A percentile compares a stretch with the other conserved stretches of the same genome.
These are phyloP conservation scores for Fistulifera solaris DNA, from an alignment of 108 stramenopile species.

Conservation along the genomic window DNA sequence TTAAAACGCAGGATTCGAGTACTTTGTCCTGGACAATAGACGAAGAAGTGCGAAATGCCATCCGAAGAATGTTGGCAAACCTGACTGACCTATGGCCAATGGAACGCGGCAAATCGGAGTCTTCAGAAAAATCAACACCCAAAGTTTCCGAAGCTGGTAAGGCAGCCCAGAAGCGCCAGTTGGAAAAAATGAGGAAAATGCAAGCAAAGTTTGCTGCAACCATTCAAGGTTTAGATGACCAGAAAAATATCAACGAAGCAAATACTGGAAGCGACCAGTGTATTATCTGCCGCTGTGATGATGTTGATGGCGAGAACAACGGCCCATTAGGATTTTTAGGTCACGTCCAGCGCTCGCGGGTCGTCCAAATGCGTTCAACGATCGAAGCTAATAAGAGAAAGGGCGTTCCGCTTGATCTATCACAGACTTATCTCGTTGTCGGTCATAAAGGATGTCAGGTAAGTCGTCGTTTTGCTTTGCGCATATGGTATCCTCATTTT, in stretches of 20 bases:
- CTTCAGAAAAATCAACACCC: slow-evolving; percentile 24
- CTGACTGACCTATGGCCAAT: slow-evolving; percentile 76
- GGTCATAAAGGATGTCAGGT: slow-evolving; percentile 85
- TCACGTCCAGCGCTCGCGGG: slow-evolving; percentile 78
- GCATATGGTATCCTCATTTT: neutral
- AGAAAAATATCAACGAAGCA: slow-evolving; percentile 27
- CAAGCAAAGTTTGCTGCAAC: slow-evolving; percentile 71
- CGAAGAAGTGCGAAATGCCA: slow-evolving; percentile 28
- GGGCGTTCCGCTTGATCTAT: slow-evolving; percentile 15
- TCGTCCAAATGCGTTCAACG: slow-evolving; percentile 42
- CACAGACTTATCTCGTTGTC: slow-evolving; percentile 62
- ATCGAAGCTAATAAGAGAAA: slow-evolving; percentile 27
- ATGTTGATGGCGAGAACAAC: slow-evolving; percentile 74
- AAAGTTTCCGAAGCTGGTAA: slow-evolving; percentile 68
- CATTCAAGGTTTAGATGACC: slow-evolving; percentile 39
- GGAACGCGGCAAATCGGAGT: slow-evolving; percentile 9
- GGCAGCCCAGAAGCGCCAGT: slow-evolving; percentile 65
- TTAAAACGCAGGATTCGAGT: slow-evolving; percentile 1
- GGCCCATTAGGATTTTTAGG: slow-evolving; percentile 85
- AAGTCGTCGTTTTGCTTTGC: slow-evolving; percentile 8
- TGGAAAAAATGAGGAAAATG: slow-evolving; percentile 72
- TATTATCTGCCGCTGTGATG: slow-evolving; percentile 86
- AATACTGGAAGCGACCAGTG: slow-evolving; percentile 68
- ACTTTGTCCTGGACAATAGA: slow-evolving; percentile 37
- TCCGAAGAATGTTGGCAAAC: slow-evolving; percentile 56